These are phyloP conservation scores for Boeremia exigua DNA, from an alignment of 2,329 filamentous ascomycete species.

Conservation along the genomic window DNA sequence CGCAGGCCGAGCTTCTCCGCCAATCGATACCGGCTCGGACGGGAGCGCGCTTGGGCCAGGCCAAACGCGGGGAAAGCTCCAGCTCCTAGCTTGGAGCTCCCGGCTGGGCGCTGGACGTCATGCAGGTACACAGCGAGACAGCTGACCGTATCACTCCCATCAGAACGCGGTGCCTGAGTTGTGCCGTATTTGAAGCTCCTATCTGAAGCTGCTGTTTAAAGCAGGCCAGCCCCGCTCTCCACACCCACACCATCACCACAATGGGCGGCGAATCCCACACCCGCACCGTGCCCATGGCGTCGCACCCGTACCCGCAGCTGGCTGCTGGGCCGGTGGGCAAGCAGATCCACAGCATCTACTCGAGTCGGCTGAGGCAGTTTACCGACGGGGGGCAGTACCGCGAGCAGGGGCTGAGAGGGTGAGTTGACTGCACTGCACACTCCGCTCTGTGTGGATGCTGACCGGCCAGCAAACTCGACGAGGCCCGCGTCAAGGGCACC, in stretches of 20 bases:
- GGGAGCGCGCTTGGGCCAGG: background rate
- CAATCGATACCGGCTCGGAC: constrained; percentile 5
- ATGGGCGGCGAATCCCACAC: constrained; percentile 47
- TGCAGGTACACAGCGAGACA: constrained; percentile 14
- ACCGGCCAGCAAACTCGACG: constrained; percentile 69
- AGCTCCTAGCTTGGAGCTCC: background rate
- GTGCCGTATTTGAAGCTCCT: no score
- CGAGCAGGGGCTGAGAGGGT: constrained; percentile 75
- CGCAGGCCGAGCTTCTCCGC: no score
- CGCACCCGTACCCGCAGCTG: constrained; percentile 39
- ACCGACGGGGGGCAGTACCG: constrained; percentile 75
- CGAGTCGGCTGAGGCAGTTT: constrained; percentile 81
- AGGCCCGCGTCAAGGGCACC: constrained; percentile 70
- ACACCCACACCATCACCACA: background rate
- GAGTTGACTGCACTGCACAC: constrained; percentile 36
- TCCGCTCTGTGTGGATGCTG: background rate
- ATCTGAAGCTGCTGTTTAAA: no score
- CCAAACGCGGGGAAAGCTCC: constrained; percentile 12
- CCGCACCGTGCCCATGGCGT: constrained; percentile 32
- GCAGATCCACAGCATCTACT: constrained; percentile 81
- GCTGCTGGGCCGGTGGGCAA: constrained; percentile 48
- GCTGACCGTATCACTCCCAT: constrained; percentile 11
- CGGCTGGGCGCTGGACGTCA: no score
- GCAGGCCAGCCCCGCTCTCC: background rate
- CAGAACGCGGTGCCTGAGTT: background rate